Evolutionary conservation across 2,329 filamentous ascomycete species (phyloP).

Genomic region (Ophiostoma sp.): DNA sequence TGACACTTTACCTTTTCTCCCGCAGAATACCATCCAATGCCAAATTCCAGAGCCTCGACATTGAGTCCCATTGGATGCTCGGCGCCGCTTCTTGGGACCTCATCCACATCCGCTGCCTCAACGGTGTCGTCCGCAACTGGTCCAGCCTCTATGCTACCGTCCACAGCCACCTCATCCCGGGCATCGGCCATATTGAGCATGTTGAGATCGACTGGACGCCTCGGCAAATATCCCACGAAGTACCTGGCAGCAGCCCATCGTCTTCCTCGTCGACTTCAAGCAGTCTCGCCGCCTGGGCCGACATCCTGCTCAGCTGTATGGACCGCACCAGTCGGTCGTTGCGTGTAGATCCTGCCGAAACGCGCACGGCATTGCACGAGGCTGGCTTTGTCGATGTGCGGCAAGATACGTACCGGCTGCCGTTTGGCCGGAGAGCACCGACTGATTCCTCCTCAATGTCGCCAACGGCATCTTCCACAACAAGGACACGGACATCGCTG

Average conservation of each 20-base stretch:
- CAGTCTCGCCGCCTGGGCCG: conserved; percentile 18
- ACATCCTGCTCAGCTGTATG: conserved; percentile 44
- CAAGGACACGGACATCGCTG: neutral
- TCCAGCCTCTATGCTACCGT: conserved; percentile 69
- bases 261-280: neutral
- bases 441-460: neutral
- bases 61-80: conserved; percentile 70
- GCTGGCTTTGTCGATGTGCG: conserved; percentile 80
- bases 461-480: neutral
- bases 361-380: conserved; percentile 59
- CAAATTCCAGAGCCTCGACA: conserved; percentile 70
- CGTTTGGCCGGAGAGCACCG: conserved; percentile 55
- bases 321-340: conserved; percentile 64
- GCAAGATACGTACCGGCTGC: conserved; percentile 67
- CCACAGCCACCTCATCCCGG: conserved; percentile 71
- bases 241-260: neutral
- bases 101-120: conserved; percentile 77
- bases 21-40: conserved; percentile 69
- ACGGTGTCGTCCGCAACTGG: conserved; percentile 78
- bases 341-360: conserved; percentile 55
- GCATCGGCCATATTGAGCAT: conserved; percentile 76
- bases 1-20: neutral
- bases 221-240: conserved; percentile 62
- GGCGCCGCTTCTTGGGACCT: conserved; percentile 68
- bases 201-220: conserved; percentile 85